Percentiles rank a stretch among this genome's conserved stretches.
Evolutionary conservation across 305 asterid species (phyloP).

Genomic region (Stenogyne calaminthoides): DNA sequence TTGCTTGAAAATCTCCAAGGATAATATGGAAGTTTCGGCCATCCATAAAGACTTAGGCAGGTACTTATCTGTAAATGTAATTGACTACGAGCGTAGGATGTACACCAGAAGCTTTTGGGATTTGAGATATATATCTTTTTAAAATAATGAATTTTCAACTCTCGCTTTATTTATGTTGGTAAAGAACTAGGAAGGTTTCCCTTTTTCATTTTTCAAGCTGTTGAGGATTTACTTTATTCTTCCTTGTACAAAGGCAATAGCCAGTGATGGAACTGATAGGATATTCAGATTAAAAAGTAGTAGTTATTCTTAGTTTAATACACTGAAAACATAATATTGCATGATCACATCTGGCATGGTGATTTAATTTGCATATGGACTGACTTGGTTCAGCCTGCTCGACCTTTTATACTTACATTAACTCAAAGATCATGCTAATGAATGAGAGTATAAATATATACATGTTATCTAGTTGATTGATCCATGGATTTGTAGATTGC

Average conservation of each 20-base stretch:
- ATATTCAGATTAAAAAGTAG: background rate
- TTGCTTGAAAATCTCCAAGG: slow-evolving; percentile 10
- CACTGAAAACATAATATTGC: background rate
- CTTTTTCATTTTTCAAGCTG: slow-evolving; percentile 6
- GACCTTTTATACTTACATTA: background rate
- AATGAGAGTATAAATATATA: background rate
- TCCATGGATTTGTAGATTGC: slow-evolving; percentile 19
- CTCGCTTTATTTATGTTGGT: background rate
- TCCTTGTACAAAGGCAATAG: background rate
- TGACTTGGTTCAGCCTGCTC: background rate
- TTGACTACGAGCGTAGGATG: background rate
- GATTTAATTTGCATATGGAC: background rate
- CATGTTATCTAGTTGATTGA: slow-evolving; percentile 5
- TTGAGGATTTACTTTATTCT: slow-evolving; percentile 4
- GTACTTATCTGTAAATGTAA: background rate
- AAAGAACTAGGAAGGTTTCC: background rate
- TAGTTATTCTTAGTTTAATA: background rate
- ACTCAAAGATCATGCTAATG: slow-evolving; percentile 5
- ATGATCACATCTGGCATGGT: background rate
- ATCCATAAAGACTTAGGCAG: background rate
- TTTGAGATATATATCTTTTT: background rate
- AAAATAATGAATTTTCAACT: background rate
- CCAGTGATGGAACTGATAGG: background rate
- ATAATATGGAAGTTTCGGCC: background rate
- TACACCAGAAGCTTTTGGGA: background rate